These are phyloP conservation scores for Triticum timopheevii DNA, from an alignment of 176 grass and related monocot species.

Conservation along the genomic window DNA sequence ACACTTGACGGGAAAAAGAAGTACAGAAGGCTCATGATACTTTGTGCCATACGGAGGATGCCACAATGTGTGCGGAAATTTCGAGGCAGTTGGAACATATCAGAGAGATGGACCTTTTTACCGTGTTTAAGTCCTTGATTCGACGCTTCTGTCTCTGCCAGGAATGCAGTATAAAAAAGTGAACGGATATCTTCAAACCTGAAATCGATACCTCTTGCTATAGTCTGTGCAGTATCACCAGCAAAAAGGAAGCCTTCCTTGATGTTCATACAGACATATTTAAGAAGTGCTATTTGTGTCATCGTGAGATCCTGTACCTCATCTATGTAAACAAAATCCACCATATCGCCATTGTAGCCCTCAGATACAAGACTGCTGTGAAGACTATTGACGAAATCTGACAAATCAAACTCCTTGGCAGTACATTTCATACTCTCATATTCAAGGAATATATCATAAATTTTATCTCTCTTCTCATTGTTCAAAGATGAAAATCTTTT, in stretches of 20 bases:
- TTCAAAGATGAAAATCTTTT: constrained; percentile 66
- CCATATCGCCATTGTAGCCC: constrained; percentile 44
- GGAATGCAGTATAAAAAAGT: constrained; percentile 75
- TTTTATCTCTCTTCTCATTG: constrained; percentile 37
- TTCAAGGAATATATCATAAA: constrained; percentile 80
- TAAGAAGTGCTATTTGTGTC: constrained; percentile 73
- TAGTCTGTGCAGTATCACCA: constrained; percentile 87
- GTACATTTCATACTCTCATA: constrained; percentile 68
- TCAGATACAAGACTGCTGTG: constrained; percentile 35
- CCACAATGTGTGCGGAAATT: constrained; percentile 90
- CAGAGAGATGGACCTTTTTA: constrained; percentile 32
- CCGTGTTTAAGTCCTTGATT: constrained; percentile 39
- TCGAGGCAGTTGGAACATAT: constrained; percentile 80
- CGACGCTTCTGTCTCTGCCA: constrained; percentile 24
- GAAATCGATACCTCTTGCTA: constrained; percentile 88
- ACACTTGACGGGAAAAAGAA: too few species aligned
- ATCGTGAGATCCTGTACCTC: constrained; percentile 94
- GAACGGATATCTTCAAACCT: constrained; percentile 84
- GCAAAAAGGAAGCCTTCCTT: constrained; percentile 83
- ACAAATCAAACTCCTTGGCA: constrained; percentile 65
- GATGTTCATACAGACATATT: constrained; percentile 72
- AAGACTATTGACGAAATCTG: constrained; percentile 79
- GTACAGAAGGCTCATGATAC: too few species aligned
- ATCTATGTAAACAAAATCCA: constrained; percentile 87
- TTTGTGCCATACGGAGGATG: constrained; percentile 45